Evolutionary conservation across 257 asterid species (phyloP).

Genomic region (Solanum chilense): DNA sequence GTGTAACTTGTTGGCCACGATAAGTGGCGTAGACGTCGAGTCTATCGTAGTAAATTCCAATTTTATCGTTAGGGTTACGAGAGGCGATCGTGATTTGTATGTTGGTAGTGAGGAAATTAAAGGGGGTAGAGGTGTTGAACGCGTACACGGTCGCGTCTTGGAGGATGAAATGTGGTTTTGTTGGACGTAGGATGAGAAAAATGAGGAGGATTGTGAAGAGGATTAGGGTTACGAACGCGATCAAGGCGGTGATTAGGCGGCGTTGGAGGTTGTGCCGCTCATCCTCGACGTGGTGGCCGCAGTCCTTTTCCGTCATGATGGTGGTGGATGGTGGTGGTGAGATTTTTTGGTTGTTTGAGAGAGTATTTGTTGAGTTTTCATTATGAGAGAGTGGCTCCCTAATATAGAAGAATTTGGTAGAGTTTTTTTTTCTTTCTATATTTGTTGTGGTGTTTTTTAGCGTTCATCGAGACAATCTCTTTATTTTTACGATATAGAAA

Average conservation of each 20-base stretch:
- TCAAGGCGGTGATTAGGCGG: conserved; percentile 6
- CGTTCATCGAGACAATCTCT: not conserved
- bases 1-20: conserved; percentile 55
- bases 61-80: conserved; percentile 41
- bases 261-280: conserved; percentile 16
- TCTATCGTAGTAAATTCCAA: conserved; percentile 56
- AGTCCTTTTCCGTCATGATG: conserved; percentile 43
- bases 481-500: no score
- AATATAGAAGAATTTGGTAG: not conserved
- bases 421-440: not conserved
- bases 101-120: conserved; percentile 33
- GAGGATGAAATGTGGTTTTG: conserved; percentile 59
- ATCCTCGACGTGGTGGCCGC: conserved; percentile 36
- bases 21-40: conserved; percentile 46
- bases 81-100: conserved; percentile 53
- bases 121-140: conserved; percentile 45
- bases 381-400: not conserved
- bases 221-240: conserved; percentile 10
- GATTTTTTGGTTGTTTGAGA: not conserved
- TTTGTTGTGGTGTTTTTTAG: not conserved
- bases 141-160: conserved; percentile 60
- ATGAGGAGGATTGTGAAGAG: conserved; percentile 43
- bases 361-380: not conserved
- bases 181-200: conserved; percentile 61
- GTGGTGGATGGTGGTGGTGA: not conserved